phyloP scores from a whole-genome alignment of 768 basidiomycete genomes.

The Paxillus involutus region DNA sequence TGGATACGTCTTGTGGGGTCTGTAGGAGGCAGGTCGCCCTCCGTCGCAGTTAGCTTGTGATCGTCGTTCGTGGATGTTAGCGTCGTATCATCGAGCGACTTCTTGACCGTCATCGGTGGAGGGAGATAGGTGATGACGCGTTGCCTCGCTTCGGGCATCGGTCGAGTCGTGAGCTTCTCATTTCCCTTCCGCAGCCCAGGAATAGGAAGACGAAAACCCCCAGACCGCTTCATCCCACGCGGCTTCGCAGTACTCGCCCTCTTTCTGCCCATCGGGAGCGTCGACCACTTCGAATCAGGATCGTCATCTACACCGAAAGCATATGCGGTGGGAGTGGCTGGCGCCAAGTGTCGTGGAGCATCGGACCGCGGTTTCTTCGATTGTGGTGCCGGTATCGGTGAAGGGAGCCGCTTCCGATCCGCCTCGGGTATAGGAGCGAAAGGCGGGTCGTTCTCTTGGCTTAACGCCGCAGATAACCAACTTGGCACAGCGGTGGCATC shows the following conservation, averaged over 20 bases:
- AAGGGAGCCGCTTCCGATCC: constrained; percentile 2
- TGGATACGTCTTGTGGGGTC: not conserved
- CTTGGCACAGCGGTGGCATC: not conserved
- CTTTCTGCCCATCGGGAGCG: constrained; percentile 4
- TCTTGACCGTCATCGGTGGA: constrained; percentile 15
- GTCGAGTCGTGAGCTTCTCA: not conserved
- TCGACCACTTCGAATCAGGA: constrained; percentile 15
- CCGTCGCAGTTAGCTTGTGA: not conserved
- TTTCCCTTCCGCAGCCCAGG: not conserved
- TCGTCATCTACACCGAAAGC: constrained; percentile 18
- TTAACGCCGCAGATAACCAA: constrained; percentile 7
- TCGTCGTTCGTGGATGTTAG: not conserved
- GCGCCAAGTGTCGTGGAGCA: not conserved
- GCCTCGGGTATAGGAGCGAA: not conserved
- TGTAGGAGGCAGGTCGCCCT: not conserved
- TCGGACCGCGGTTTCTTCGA: not conserved
- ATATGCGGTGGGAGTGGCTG: constrained; percentile 13
- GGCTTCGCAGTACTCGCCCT: not conserved
- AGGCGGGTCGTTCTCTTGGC: not conserved
- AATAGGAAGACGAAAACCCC: constrained; percentile 21
- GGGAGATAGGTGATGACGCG: constrained; percentile 32
- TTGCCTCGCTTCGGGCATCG: not conserved
- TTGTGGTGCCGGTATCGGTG: constrained; percentile 1
- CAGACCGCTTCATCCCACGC: constrained; percentile 15
- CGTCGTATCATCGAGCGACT: not conserved